A percentile compares a stretch with the other conserved stretches of the same genome.
Evolutionary conservation across 345 rosid species (phyloP).

Genomic region (Psidium friedrichsthalianum): DNA sequence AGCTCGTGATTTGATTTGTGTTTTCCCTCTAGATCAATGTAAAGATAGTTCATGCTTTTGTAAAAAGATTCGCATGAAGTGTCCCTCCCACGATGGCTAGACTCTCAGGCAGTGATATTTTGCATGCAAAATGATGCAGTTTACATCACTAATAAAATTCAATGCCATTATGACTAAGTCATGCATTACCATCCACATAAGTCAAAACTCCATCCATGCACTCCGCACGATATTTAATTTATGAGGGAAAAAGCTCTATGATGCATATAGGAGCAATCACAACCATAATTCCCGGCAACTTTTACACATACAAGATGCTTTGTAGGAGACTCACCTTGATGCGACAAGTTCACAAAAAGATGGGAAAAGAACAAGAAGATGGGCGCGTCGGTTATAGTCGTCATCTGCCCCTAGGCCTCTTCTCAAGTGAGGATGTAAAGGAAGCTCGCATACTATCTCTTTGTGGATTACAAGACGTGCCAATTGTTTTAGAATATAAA

Average conservation of each 20-base stretch:
- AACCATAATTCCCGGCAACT: background rate
- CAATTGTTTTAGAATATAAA: constrained; percentile 54
- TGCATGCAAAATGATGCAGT: background rate
- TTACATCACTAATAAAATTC: background rate
- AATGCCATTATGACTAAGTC: background rate
- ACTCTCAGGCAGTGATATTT: background rate
- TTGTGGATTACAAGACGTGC: constrained; percentile 45
- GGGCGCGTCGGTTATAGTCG: constrained; percentile 29
- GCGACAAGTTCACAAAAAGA: constrained; percentile 79
- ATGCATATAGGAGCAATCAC: background rate
- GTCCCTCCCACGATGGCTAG: background rate
- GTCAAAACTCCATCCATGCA: background rate
- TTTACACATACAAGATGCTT: background rate
- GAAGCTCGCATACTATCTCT: constrained; percentile 63
- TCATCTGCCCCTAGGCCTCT: constrained; percentile 26
- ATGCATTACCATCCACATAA: background rate
- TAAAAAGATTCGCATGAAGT: background rate
- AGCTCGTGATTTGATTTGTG: background rate
- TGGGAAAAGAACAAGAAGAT: constrained; percentile 80
- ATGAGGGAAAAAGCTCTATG: background rate
- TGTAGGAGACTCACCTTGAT: constrained; percentile 41
- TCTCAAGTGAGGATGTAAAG: constrained; percentile 44
- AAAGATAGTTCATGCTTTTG: background rate
- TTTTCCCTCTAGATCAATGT: background rate
- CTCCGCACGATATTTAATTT: background rate